These are phyloP conservation scores for Stygiomarasmius scandens DNA, from an alignment of 1,284 basidiomycete species.

Conservation along the genomic window DNA sequence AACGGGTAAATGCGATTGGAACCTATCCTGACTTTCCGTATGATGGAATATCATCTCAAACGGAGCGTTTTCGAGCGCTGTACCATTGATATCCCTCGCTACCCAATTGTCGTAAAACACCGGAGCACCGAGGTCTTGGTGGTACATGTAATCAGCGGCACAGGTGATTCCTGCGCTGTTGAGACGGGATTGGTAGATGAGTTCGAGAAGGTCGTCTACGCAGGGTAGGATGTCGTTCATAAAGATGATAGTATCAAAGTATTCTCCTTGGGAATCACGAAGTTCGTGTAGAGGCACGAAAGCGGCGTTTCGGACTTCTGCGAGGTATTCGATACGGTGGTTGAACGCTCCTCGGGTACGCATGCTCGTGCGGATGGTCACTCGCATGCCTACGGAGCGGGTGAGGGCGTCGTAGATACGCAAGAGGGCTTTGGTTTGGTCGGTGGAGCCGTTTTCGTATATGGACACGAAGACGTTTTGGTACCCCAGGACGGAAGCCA, in stretches of 20 bases:
- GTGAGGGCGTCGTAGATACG: slow-evolving; percentile 92
- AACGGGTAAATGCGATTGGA: slow-evolving; percentile 88
- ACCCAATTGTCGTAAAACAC: slow-evolving; percentile 99
- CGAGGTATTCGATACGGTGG: slow-evolving; percentile 97
- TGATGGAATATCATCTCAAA: slow-evolving; percentile 94
- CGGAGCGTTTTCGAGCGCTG: slow-evolving; percentile 93
- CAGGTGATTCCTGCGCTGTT: slow-evolving; percentile 97
- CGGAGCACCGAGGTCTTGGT: slow-evolving; percentile 86
- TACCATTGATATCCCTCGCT: slow-evolving; percentile 95
- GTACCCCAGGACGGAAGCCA: slow-evolving; percentile 87
- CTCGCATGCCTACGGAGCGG: slow-evolving; percentile 83
- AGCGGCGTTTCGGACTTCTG: slow-evolving; percentile 93
- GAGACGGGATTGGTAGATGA: slow-evolving; percentile 89
- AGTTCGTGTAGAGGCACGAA: slow-evolving; percentile 92
- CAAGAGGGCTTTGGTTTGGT: slow-evolving; percentile 94
- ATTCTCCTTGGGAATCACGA: slow-evolving; percentile 85
- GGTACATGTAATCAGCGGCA: slow-evolving; percentile 97
- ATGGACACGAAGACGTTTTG: slow-evolving; percentile 97
- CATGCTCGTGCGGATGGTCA: slow-evolving; percentile 89
- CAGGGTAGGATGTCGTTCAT: slow-evolving; percentile 98
- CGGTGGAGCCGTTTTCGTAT: slow-evolving; percentile 95
- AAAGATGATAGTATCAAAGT: slow-evolving; percentile 94
- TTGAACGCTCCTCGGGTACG: slow-evolving; percentile 94
- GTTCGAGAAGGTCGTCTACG: slow-evolving; percentile 92
- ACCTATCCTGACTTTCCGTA: slow-evolving; percentile 70